These are phyloP conservation scores for Boletellus sp. DNA, from an alignment of 768 basidiomycete genomes.

Conservation along the genomic window DNA sequence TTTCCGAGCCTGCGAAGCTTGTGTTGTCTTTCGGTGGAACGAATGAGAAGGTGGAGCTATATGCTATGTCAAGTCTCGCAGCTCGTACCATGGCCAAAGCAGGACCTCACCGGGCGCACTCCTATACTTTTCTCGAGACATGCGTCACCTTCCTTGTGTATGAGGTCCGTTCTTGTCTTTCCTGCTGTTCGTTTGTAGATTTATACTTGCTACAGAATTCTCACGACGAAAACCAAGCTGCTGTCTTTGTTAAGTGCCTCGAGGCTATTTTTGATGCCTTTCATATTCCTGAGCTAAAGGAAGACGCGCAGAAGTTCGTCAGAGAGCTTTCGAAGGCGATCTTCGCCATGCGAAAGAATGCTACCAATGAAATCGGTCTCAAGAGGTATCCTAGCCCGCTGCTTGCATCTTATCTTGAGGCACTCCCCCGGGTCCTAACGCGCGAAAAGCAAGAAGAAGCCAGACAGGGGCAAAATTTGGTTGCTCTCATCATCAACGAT, in stretches of 20 bases:
- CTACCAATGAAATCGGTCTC: conserved; percentile 48
- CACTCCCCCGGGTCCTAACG: conserved; percentile 71
- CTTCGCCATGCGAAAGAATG: conserved; percentile 62
- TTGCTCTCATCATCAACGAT: conserved; percentile 62
- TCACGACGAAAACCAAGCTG: conserved; percentile 67
- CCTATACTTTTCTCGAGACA: conserved; percentile 68
- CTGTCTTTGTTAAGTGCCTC: conserved; percentile 63
- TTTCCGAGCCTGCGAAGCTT: conserved; percentile 67
- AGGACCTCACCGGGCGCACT: conserved; percentile 44
- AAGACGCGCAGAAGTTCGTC: conserved; percentile 67
- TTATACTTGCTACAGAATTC: conserved; percentile 50
- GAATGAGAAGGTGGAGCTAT: conserved; percentile 60
- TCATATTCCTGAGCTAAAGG: conserved; percentile 63
- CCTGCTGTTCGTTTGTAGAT: not conserved
- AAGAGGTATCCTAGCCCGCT: conserved; percentile 56
- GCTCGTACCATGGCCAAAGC: conserved; percentile 54
- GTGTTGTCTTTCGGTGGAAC: conserved; percentile 72
- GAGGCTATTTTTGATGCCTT: conserved; percentile 79
- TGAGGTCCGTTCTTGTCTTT: conserved; percentile 50
- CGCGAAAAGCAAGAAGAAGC: conserved; percentile 61
- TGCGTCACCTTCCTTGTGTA: conserved; percentile 67
- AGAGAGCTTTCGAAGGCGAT: conserved; percentile 65
- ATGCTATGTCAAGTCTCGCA: conserved; percentile 63
- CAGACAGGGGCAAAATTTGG: conserved; percentile 53
- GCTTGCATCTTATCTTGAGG: conserved; percentile 73